Evolutionary conservation across 2,329 filamentous ascomycete species (phyloP).

Genomic region (Ustilaginoidea virens): DNA sequence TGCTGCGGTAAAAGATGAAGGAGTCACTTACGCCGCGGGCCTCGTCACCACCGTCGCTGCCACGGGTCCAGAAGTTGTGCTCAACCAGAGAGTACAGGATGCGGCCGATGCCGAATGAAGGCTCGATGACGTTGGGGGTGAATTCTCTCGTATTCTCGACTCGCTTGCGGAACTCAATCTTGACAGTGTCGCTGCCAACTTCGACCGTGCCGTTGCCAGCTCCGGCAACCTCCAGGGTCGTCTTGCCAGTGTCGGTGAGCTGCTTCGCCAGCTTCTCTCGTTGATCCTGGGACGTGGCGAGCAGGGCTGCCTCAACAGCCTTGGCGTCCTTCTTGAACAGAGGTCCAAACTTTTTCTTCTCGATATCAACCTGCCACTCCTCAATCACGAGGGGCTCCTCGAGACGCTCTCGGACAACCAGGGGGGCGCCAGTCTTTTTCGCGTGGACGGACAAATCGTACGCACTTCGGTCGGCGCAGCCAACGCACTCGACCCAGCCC

Average conservation of each 20-base stretch:
- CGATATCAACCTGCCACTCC: conserved; percentile 75
- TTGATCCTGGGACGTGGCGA: conserved; percentile 62
- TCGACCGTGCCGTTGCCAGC: conserved; percentile 59
- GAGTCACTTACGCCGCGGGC: conserved; percentile 77
- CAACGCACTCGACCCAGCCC: conserved; percentile 97
- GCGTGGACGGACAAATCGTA: conserved; percentile 88
- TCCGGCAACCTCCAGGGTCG: conserved; percentile 57
- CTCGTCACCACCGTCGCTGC: conserved; percentile 44
- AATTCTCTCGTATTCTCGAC: conserved; percentile 78
- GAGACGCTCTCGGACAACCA: conserved; percentile 71
- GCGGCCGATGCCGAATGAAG: conserved; percentile 90
- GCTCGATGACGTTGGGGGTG: conserved; percentile 92
- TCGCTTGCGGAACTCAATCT: conserved; percentile 70
- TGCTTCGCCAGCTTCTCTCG: conserved; percentile 66
- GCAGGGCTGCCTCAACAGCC: conserved; percentile 64
- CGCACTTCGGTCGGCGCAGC: conserved; percentile 87
- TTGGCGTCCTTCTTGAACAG: conserved; percentile 91
- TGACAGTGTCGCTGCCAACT: conserved; percentile 63
- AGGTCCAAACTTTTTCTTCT: conserved; percentile 94
- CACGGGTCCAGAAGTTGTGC: conserved; percentile 87
- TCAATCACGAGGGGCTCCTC: conserved; percentile 66
- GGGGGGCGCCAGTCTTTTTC: conserved; percentile 76
- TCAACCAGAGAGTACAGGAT: conserved; percentile 90
- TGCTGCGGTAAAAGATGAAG: background rate
- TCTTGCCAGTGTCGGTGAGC: conserved; percentile 57